Evolutionary conservation across 2,329 filamentous ascomycete species (phyloP).

Genomic region (Diaporthe helianthi): DNA sequence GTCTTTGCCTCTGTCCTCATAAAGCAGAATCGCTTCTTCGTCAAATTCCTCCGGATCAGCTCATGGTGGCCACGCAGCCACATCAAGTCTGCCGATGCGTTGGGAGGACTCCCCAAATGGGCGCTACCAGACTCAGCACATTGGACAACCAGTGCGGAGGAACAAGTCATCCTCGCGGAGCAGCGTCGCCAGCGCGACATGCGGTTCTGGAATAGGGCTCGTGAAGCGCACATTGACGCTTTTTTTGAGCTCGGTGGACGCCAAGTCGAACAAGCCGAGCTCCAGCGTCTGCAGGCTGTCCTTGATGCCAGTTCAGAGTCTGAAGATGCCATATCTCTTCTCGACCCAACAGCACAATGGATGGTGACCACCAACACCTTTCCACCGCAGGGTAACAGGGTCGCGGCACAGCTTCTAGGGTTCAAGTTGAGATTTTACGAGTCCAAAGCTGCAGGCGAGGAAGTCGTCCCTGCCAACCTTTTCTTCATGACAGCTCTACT

Average conservation of each 20-base stretch:
- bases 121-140: conserved; percentile 74
- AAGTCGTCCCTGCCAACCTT: conserved; percentile 87
- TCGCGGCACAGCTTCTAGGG: conserved; percentile 91
- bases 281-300: conserved; percentile 53
- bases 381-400: conserved; percentile 84
- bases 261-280: conserved; percentile 66
- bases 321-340: conserved; percentile 52
- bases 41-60: conserved; percentile 88
- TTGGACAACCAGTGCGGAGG: conserved; percentile 71
- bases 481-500: conserved; percentile 90
- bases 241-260: conserved; percentile 89
- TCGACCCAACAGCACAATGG: conserved; percentile 72
- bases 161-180: conserved; percentile 64
- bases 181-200: conserved; percentile 72
- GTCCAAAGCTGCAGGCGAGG: conserved; percentile 76
- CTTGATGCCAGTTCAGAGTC: conserved; percentile 47
- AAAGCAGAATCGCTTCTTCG: conserved; percentile 91
- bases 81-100: conserved; percentile 52
- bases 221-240: conserved; percentile 76
- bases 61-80: conserved; percentile 92
- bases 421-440: conserved; percentile 98
- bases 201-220: conserved; percentile 82
- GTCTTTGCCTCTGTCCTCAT: conserved; percentile 94
- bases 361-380: conserved; percentile 81
- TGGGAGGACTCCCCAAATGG: conserved; percentile 82